Conservation (phyloP, 2,329 filamentous ascomycete genomes). For the Talaromyces sp. region DNA sequence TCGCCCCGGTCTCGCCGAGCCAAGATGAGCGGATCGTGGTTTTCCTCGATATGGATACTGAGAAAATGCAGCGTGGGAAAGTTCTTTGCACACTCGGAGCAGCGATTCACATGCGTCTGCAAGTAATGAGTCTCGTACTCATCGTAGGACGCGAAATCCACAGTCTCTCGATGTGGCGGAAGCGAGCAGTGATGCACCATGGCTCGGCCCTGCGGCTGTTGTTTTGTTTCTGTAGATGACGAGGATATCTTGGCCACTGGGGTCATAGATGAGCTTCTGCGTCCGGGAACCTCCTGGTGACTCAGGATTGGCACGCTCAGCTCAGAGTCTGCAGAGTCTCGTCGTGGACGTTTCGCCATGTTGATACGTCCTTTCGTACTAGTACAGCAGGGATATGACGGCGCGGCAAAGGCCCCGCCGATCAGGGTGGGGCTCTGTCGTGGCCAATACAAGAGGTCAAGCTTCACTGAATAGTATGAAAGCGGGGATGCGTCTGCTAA, state of each 20-base stretch:
- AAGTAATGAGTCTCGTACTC: conserved; percentile 86
- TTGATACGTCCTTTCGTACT: background rate
- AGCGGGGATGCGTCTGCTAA: background rate
- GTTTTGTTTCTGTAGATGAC: conserved; percentile 34
- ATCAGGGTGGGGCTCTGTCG: background rate
- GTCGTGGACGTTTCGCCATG: conserved; percentile 60
- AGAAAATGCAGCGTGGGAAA: conserved; percentile 81
- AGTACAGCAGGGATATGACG: background rate
- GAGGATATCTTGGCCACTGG: conserved; percentile 52
- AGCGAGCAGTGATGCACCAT: conserved; percentile 71
- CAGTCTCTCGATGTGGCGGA: conserved; percentile 67
- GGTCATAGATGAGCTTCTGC: background rate
- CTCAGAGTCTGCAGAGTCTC: conserved; percentile 20
- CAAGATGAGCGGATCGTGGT: conserved; percentile 75
- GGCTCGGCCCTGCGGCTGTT: conserved; percentile 18
- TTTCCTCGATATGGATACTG: conserved; percentile 80
- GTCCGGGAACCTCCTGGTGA: background rate
- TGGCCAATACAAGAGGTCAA: background rate
- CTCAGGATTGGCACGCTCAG: conserved; percentile 1
- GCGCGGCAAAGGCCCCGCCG: background rate
- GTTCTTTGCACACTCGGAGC: conserved; percentile 77
- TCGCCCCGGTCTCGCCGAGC: conserved; percentile 73
- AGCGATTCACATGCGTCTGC: conserved; percentile 76
- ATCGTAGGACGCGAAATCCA: conserved; percentile 68
- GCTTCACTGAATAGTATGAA: background rate